phyloP scores from a whole-genome alignment of 2,329 filamentous ascomycete species.

The Cytospora mali region DNA sequence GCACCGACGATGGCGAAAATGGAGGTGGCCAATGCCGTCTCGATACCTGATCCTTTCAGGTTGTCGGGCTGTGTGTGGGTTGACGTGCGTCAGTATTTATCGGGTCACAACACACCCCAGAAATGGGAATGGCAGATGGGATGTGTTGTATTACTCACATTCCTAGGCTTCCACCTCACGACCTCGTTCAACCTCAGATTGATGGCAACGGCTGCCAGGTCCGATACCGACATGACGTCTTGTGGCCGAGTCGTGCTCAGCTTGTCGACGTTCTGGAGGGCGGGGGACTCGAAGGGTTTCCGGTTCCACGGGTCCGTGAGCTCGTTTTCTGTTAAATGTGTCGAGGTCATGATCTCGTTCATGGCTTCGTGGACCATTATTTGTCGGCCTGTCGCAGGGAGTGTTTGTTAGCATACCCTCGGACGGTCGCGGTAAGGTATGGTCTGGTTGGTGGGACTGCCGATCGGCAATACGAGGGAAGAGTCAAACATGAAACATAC shows the following conservation, averaged over 20 bases:
- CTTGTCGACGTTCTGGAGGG: constrained; percentile 73
- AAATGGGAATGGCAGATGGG: background rate
- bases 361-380: constrained; percentile 35
- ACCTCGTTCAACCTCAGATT: constrained; percentile 74
- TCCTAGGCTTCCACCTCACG: constrained; percentile 84
- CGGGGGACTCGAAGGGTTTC: constrained; percentile 68
- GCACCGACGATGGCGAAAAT: constrained; percentile 88
- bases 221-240: constrained; percentile 64
- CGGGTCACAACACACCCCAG: constrained; percentile 1
- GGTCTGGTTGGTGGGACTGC: too few species aligned
- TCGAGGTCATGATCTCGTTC: constrained; percentile 33
- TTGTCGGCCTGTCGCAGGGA: constrained; percentile 35
- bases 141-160: constrained; percentile 58
- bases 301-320: constrained; percentile 49
- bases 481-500: constrained; percentile 52
- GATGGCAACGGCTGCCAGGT: constrained; percentile 68
- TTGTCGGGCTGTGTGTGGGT: constrained; percentile 60
- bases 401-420: background rate
- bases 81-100: constrained; percentile 4
- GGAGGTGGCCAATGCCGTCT: constrained; percentile 74
- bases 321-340: constrained; percentile 9
- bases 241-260: constrained; percentile 64
- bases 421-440: too few species aligned
- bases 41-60: constrained; percentile 71
- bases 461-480: background rate